Conservation (phyloP, 116 monocot genomes). For the Papilionanthe hybrid region DNA sequence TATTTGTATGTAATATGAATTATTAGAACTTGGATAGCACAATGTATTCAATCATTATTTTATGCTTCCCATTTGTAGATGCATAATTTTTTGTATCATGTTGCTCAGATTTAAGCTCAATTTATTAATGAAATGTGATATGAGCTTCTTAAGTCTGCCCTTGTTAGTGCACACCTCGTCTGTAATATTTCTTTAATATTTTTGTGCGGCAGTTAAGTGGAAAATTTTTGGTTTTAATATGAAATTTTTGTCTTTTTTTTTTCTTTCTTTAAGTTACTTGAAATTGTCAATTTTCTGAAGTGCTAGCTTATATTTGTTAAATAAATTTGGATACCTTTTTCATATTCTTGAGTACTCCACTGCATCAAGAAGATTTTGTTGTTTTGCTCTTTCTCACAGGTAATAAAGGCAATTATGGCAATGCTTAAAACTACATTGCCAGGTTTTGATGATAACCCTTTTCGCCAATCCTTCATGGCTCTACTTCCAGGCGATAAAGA, state of each 20-base stretch:
- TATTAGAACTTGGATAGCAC: not conserved
- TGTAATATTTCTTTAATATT: not conserved
- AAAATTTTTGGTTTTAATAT: not conserved
- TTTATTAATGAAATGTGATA: not conserved
- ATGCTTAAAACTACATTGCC: slow-evolving; percentile 73
- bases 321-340: not conserved
- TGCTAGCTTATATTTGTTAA: not conserved
- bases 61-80: not conserved
- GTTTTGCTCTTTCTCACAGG: slow-evolving; percentile 28
- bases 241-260: not conserved
- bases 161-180: not conserved
- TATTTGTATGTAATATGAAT: not conserved
- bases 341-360: not conserved
- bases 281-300: not conserved
- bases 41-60: not conserved
- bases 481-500: slow-evolving; percentile 71
- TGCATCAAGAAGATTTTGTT: not conserved
- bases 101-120: not conserved
- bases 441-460: slow-evolving; percentile 59
- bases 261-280: not conserved
- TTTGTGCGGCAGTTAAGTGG: not conserved
- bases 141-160: not conserved
- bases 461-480: slow-evolving; percentile 82
- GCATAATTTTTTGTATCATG: not conserved
- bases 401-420: slow-evolving; percentile 73